Percentiles rank a stretch among this genome's conserved stretches.
These are phyloP conservation scores for Schwanniomyces etchellsii DNA, from an alignment of 1,139 yeast genomes.

Conservation along the genomic window DNA sequence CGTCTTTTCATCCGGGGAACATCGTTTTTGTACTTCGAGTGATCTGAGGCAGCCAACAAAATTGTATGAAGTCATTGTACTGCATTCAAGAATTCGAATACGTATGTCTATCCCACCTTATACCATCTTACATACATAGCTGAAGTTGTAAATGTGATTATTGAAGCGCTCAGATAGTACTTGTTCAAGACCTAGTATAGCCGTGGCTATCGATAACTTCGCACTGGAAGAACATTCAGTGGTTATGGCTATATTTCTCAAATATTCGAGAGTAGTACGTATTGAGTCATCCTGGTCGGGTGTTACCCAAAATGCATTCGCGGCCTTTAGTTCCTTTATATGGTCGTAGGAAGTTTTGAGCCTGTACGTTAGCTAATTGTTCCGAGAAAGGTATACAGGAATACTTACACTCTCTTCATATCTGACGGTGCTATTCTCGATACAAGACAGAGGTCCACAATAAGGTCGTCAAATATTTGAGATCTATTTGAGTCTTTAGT, in stretches of 20 bases:
- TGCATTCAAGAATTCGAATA: not conserved
- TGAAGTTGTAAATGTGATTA: conserved; percentile 3
- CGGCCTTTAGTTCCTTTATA: not conserved
- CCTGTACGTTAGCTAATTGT: not conserved
- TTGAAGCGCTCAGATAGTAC: conserved; percentile 3
- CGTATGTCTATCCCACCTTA: not conserved
- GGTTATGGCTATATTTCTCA: conserved; percentile 5
- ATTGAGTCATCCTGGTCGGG: conserved; percentile 3
- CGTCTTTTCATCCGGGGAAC: not conserved
- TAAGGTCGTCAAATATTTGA: conserved; percentile 2
- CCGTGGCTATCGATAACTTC: conserved; percentile 2
- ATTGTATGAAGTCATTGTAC: not conserved
- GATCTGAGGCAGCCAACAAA: too few relatives aligned
- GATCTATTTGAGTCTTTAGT: too few relatives aligned
- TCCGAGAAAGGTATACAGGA: not conserved
- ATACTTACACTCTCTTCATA: conserved; percentile 2
- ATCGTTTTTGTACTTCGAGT: too few relatives aligned
- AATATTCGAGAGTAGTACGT: conserved; percentile 6
- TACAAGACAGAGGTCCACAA: conserved; percentile 1
- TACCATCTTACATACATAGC: conserved; percentile 4
- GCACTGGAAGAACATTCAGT: conserved; percentile 2
- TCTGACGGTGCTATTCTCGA: conserved; percentile 2
- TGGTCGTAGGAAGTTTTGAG: conserved; percentile 1
- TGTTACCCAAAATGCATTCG: not conserved
- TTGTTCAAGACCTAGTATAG: conserved; percentile 4